These are phyloP conservation scores for Salix viminalis DNA, from an alignment of 345 rosid genomes.

Conservation along the genomic window DNA sequence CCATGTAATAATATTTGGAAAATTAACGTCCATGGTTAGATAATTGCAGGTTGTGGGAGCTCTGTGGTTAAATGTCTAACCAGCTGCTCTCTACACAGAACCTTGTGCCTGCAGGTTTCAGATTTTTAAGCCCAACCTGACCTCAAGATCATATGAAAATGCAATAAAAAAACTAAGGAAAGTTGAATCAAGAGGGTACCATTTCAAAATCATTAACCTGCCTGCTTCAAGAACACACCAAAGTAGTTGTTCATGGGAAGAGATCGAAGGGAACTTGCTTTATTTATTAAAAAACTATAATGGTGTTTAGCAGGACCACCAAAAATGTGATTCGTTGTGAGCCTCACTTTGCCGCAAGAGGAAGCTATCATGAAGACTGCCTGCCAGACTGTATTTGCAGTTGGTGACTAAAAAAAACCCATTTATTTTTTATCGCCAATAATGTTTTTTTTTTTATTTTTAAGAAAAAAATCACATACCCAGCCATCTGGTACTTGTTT, in stretches of 20 bases:
- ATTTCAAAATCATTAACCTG: background rate
- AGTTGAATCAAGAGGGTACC: background rate
- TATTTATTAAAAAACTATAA: background rate
- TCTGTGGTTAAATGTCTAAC: background rate
- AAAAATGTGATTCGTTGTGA: background rate
- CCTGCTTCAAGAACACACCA: background rate
- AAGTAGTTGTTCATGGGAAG: background rate
- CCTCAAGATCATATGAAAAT: background rate
- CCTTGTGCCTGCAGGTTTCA: background rate
- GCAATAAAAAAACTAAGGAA: background rate
- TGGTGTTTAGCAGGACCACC: background rate
- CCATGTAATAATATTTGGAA: slow-evolving; percentile 10
- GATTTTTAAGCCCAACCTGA: background rate
- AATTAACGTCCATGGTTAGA: background rate
- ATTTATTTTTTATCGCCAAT: background rate
- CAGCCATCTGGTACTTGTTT: no score
- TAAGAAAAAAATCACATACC: no score
- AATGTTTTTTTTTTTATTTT: no score
- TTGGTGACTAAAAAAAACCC: no score
- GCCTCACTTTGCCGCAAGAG: background rate
- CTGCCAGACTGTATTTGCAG: no score
- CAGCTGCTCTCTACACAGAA: background rate
- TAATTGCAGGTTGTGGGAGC: background rate
- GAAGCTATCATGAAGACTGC: background rate
- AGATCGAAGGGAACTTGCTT: background rate